Evolutionary conservation across 2,329 filamentous ascomycete genomes (phyloP).

Genomic region (Epichloe aotearoae): DNA sequence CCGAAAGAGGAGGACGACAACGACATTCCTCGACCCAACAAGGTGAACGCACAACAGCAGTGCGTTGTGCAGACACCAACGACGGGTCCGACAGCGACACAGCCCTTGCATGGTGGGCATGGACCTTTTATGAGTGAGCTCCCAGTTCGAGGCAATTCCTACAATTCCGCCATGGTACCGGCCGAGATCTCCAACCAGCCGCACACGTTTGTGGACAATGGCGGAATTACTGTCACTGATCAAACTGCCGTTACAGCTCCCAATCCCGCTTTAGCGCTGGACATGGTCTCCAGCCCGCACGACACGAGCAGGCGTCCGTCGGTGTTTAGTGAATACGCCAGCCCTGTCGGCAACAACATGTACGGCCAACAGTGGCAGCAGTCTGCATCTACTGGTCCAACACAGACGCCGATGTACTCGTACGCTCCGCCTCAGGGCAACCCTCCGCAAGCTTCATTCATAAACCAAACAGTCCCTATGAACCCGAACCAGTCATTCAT

Average conservation of each 20-base stretch:
- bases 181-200: conserved; percentile 28
- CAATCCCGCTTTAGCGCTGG: conserved; percentile 26
- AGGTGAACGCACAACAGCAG: conserved; percentile 16
- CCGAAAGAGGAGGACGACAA: conserved; percentile 31
- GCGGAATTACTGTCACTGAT: conserved; percentile 20
- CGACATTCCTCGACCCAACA: conserved; percentile 24
- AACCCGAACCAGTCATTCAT: conserved; percentile 22
- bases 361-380: conserved; percentile 33
- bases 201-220: conserved; percentile 27
- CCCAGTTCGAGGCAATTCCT: conserved; percentile 29
- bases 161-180: conserved; percentile 26
- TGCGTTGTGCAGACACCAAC: conserved; percentile 22
- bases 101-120: conserved; percentile 18
- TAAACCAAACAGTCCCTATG: conserved; percentile 19
- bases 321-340: conserved; percentile 32
- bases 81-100: conserved; percentile 23
- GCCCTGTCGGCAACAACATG: conserved; percentile 23
- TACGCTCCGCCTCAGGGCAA: conserved; percentile 28
- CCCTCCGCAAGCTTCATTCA: conserved; percentile 18
- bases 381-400: conserved; percentile 25
- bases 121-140: conserved; percentile 29
- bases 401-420: conserved; percentile 30
- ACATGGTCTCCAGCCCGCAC: conserved; percentile 32
- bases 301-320: conserved; percentile 33
- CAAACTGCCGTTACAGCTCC: conserved; percentile 21